Evolutionary conservation across 1,139 yeast genomes (phyloP).

Genomic region (Groenewaldozyma auringiensis): DNA sequence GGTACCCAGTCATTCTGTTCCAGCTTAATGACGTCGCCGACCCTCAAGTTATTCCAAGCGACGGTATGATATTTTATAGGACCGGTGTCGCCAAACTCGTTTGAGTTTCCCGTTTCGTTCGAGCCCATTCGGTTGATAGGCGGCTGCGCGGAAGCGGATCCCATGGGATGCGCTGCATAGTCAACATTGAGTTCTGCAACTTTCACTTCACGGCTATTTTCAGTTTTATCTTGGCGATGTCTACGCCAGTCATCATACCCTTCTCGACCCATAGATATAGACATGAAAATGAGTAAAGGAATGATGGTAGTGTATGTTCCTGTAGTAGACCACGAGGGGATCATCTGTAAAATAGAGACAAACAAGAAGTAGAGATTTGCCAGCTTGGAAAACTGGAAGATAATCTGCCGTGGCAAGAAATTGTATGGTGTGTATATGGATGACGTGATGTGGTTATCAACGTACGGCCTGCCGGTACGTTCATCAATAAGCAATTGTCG

Average conservation of each 20-base stretch:
- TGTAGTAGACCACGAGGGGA: slow-evolving; percentile 96
- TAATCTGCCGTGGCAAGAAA: slow-evolving; percentile 79
- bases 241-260: slow-evolving; percentile 90
- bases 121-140: slow-evolving; percentile 1
- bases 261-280: slow-evolving; percentile 87
- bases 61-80: slow-evolving; percentile 32
- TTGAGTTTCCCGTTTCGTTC: not conserved
- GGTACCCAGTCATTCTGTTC: slow-evolving; percentile 87
- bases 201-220: slow-evolving; percentile 55
- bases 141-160: slow-evolving; percentile 7
- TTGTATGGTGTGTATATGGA: slow-evolving; percentile 77
- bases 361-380: slow-evolving; percentile 83
- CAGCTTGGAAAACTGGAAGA: slow-evolving; percentile 84
- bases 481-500: slow-evolving; percentile 46
- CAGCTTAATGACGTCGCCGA: slow-evolving; percentile 74
- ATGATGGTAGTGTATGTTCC: slow-evolving; percentile 93
- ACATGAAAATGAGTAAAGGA: slow-evolving; percentile 77
- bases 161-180: slow-evolving; percentile 8
- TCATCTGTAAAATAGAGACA: slow-evolving; percentile 89
- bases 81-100: slow-evolving; percentile 7
- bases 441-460: slow-evolving; percentile 67
- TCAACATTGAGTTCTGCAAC: slow-evolving; percentile 27
- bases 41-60: slow-evolving; percentile 69
- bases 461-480: slow-evolving; percentile 55
- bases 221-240: slow-evolving; percentile 77